Evolutionary conservation across 345 rosid genomes (phyloP).

Genomic region (Capsella bursapastoris): DNA sequence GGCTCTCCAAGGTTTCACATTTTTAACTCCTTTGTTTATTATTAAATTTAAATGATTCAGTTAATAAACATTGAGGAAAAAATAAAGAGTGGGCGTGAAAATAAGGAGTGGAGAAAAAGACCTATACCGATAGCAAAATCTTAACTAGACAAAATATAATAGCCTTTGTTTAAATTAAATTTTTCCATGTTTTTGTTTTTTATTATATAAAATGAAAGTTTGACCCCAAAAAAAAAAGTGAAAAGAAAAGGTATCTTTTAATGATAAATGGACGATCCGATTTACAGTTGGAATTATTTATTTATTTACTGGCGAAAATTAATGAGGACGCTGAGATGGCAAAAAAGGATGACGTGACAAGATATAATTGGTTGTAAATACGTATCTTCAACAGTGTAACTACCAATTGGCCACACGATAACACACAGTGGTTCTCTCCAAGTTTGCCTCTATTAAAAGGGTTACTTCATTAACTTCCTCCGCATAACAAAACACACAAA

Average conservation of each 20-base stretch:
- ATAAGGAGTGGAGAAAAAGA: no score
- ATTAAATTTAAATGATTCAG: no score
- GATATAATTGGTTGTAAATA: constrained; percentile 2
- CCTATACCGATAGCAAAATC: no score
- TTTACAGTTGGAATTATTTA: constrained; percentile 15
- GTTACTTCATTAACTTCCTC: constrained; percentile 20
- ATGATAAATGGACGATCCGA: constrained; percentile 12
- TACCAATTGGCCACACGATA: constrained; percentile 29
- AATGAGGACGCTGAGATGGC: constrained; percentile 24
- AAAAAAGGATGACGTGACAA: constrained; percentile 27
- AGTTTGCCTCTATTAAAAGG: constrained; percentile 16
- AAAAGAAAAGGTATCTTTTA: constrained; percentile 3
- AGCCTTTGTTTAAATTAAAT: no score
- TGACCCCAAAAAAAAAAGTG: no score
- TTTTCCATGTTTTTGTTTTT: no score
- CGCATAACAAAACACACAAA: not conserved
- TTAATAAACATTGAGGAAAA: no score
- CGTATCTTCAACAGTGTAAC: constrained; percentile 32
- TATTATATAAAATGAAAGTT: no score
- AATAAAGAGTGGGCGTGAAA: not conserved
- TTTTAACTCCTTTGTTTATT: not conserved
- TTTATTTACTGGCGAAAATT: not conserved
- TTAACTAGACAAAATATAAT: no score
- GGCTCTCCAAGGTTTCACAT: not conserved
- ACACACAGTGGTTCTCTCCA: constrained; percentile 25